These are phyloP conservation scores for Adiantum capillusveneris DNA, from an alignment of 75 land plant genomes.

Conservation along the genomic window DNA sequence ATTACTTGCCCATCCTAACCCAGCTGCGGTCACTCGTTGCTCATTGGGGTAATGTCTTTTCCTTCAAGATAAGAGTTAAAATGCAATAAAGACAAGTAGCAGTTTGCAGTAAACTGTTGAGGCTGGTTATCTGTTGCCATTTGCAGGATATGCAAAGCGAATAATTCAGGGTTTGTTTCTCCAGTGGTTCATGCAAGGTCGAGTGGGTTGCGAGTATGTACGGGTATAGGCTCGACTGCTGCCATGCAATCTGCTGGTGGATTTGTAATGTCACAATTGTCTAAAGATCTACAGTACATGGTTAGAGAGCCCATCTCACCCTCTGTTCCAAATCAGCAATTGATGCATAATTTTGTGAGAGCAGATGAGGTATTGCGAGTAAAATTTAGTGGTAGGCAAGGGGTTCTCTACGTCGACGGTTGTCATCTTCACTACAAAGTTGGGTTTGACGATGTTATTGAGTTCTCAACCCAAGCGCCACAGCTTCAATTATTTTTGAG, in stretches of 20 bases:
- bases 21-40: slow-evolving; percentile 77
- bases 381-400: slow-evolving; percentile 58
- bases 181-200: slow-evolving; percentile 62
- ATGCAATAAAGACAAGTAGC: background rate
- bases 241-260: slow-evolving; percentile 99
- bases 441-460: slow-evolving; percentile 57
- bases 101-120: background rate
- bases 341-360: slow-evolving; percentile 53
- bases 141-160: slow-evolving; percentile 14
- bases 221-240: slow-evolving; percentile 96
- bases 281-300: slow-evolving; percentile 83
- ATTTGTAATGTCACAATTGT: slow-evolving; percentile 55
- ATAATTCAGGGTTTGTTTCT: background rate
- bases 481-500: slow-evolving; percentile 42
- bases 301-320: slow-evolving; percentile 86
- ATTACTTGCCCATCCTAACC: slow-evolving; percentile 83
- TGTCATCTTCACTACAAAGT: slow-evolving; percentile 53
- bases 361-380: slow-evolving; percentile 44
- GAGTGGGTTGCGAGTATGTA: slow-evolving; percentile 88
- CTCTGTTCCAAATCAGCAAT: slow-evolving; percentile 9
- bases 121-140: too few relatives aligned
- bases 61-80: background rate
- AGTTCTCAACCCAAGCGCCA: slow-evolving; percentile 65
- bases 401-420: slow-evolving; percentile 81
- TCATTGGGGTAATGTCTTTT: slow-evolving; percentile 66